These are phyloP conservation scores for Obba rivulosa DNA, from an alignment of 768 basidiomycete genomes.

Conservation along the genomic window DNA sequence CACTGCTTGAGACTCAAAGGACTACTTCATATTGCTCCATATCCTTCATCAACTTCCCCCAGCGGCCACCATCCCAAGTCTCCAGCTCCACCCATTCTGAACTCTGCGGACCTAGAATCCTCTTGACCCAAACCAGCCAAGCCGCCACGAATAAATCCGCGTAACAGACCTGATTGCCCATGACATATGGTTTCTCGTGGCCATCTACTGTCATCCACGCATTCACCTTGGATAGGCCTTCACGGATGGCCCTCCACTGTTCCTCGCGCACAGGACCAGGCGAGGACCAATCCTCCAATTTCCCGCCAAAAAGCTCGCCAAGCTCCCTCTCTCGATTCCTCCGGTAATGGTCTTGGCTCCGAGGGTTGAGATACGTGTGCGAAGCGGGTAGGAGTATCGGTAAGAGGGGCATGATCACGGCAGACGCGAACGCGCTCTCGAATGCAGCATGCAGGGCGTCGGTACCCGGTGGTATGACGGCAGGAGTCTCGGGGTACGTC, in stretches of 20 bases:
- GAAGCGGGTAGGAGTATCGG: constrained; percentile 11
- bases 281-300: constrained; percentile 29
- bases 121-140: constrained; percentile 32
- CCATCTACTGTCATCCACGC: constrained; percentile 27
- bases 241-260: constrained; percentile 23
- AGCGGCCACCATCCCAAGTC: constrained; percentile 34
- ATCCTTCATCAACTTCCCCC: constrained; percentile 28
- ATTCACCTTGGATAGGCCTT: constrained; percentile 21
- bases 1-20: too few species aligned
- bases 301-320: constrained; percentile 20
- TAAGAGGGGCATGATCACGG: neutral
- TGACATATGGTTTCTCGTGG: constrained; percentile 24
- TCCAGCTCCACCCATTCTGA: constrained; percentile 29
- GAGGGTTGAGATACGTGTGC: constrained; percentile 1
- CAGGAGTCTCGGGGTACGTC: constrained; percentile 26
- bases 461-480: constrained; percentile 28
- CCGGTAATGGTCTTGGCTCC: constrained; percentile 25
- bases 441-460: constrained; percentile 23
- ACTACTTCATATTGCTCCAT: constrained; percentile 27
- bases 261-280: constrained; percentile 22
- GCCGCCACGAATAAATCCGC: constrained; percentile 31
- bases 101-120: constrained; percentile 20
- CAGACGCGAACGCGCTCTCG: constrained; percentile 9
- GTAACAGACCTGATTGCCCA: constrained; percentile 26
- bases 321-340: constrained; percentile 23